Base-by-base conservation (phyloP, 805 yeast species). In the Diddensiella santjacobensis region DNA sequence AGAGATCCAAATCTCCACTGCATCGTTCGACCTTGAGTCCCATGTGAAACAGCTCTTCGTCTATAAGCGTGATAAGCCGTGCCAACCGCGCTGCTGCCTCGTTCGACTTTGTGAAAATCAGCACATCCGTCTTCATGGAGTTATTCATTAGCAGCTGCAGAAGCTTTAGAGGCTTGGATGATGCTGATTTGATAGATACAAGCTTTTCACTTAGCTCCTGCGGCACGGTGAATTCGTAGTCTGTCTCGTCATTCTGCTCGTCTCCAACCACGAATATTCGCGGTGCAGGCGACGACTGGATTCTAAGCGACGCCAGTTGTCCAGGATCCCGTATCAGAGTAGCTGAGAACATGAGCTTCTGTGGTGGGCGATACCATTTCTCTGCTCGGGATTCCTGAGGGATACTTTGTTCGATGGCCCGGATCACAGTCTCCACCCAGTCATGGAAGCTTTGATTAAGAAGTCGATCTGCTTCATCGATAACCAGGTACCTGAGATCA, bases 381-480 rank as follows among this genome's bases (percentile, higher is more conserved):
- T 36, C 52, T 4, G 51, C 49, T 1, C 22, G 40, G 8, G 54
- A 41, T 23, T 49, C 19, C n/a, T 47, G 40, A 11, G 45, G 41
- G 10, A 20, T 38, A 18, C 45, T 47, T 10, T 42, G 19, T 5
- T 57, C 50, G 2, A 64, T 42, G 1, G 60, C 55, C 44, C 44
- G 47, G 40, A 61, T 60, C 4, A 72, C 40, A 71, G 73, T 57
- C 61, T 74, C 72, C 68, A 86, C 77, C 99, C 99, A 93, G 63
- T 89, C 88, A 67, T 93, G 97, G 66, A 88, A 93, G 11, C 86
- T 79, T 64, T 93, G 97, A 60, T 87, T 88, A 55, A 93, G 84
- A 88, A 91, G 86, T 56, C 89, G 74, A 68, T 91, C 99, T 2
- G 96, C 96, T 67, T 91, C 99, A 68, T 91, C 99, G 66, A 90